Evolutionary conservation across 2,329 filamentous ascomycete species (phyloP).

Genomic region (Stromatinia cepivora): DNA sequence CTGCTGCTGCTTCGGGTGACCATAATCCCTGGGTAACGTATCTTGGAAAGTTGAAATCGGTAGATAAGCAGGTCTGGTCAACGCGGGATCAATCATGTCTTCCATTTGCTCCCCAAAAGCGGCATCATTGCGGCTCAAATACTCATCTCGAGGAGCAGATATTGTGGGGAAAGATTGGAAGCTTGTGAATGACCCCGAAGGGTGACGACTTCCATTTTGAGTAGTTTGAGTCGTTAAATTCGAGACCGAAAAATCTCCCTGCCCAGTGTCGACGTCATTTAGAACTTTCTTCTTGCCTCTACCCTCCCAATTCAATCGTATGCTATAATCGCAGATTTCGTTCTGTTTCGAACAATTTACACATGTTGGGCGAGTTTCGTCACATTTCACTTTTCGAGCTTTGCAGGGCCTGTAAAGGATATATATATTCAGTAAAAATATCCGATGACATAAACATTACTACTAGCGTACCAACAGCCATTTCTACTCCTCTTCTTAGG

Average conservation of each 20-base stretch:
- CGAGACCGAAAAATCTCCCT: slow-evolving; percentile 27
- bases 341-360: slow-evolving; percentile 70
- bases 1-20: slow-evolving; percentile 23
- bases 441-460: slow-evolving; percentile 18
- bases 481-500: slow-evolving; percentile 67
- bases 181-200: not conserved
- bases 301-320: slow-evolving; percentile 79
- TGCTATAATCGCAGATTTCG: slow-evolving; percentile 77
- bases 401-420: slow-evolving; percentile 67
- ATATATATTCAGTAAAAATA: slow-evolving; percentile 19
- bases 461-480: slow-evolving; percentile 62
- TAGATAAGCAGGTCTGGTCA: slow-evolving; percentile 22
- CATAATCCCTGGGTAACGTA: slow-evolving; percentile 11
- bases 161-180: not conserved
- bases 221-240: not conserved
- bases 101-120: not conserved
- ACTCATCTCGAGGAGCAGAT: not conserved
- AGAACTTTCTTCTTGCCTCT: slow-evolving; percentile 60
- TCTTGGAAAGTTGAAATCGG: slow-evolving; percentile 23
- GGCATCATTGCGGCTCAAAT: no score
- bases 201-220: not conserved
- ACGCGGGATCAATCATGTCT: slow-evolving; percentile 31
- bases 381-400: slow-evolving; percentile 76
- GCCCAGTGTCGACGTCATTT: slow-evolving; percentile 9
- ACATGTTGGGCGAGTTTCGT: slow-evolving; percentile 73